Evolutionary conservation across 192 early-diverging fungal genomes (phyloP), one percentile per base, ranked within the genome.

Genomic region (Coemansia sp.): DNA sequence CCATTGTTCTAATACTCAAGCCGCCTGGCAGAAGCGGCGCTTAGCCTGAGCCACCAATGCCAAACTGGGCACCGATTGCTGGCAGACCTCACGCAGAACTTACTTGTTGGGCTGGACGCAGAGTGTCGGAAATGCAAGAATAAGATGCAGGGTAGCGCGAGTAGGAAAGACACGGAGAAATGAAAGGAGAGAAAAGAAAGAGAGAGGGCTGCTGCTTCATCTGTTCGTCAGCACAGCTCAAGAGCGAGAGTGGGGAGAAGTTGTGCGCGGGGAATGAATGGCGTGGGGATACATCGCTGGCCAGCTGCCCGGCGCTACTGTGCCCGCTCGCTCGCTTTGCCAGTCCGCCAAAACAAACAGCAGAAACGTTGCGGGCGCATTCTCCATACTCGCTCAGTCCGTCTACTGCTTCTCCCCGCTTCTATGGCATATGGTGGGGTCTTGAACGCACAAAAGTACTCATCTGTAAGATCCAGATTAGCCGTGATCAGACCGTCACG

Each of bases 361-460:
- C 55, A 47, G 41, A 44, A 69, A 69, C 68, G 68, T 69, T 68
- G 59, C 43, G 53, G 15, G 18, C 35, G 29, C 67, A 60, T 61
- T 70, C 61, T 70, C 69, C 62, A 49, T 52, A 52, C 62, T 45
- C n/a, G 61, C 50, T 9, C 61, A 61, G 53, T 38, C 62, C 32
- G 41, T 0, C 34, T 53, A 47, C 69, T 63, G 62, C 50, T 41
- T 10, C 29, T 64, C 61, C 64, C 35, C 68, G 40, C 60, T 62
- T 44, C 13, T 11, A 22, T 27, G 27, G 27, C 24, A 53, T 27
- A 13, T 53, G 47, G 50, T 27, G 50, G 12, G 22, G 22, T 27
- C 1, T 53, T 27, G 12, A 10, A 4, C 47, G 18, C 55, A 82
- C 76, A 67, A 69, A 70, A 47, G 75, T 73, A 68, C 73, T 56